These are phyloP conservation scores for Botryotinia narcissicola DNA, from an alignment of 2,329 filamentous ascomycete genomes.

Conservation along the genomic window DNA sequence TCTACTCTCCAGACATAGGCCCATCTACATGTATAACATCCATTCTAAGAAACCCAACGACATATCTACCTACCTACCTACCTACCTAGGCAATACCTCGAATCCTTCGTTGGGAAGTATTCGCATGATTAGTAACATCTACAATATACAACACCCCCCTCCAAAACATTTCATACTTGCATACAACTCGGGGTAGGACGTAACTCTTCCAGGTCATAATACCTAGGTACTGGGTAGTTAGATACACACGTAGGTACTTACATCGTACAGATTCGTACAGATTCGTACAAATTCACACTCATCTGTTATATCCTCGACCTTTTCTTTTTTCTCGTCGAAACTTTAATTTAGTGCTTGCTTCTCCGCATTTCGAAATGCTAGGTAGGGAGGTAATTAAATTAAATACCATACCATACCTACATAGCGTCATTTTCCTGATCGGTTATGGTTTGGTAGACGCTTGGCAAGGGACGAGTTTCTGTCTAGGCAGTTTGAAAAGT, in stretches of 20 bases:
- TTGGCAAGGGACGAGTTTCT: not conserved
- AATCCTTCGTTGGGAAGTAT: not conserved
- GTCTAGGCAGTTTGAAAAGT: not conserved
- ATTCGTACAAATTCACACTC: not conserved
- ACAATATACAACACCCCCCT: not conserved
- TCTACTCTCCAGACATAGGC: not conserved
- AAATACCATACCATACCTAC: not conserved
- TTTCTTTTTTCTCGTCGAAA: not conserved
- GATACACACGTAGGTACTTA: not conserved
- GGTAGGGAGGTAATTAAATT: not conserved
- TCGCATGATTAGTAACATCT: not conserved
- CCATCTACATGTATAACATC: not conserved
- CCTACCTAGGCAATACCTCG: not conserved
- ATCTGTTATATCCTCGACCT: not conserved
- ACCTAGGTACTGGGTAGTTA: not conserved
- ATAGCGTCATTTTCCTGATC: not conserved
- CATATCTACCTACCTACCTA: not conserved
- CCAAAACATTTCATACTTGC: not conserved
- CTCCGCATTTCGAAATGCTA: slow-evolving; percentile 12
- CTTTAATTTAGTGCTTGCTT: not conserved
- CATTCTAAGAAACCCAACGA: not conserved
- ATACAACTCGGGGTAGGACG: not conserved
- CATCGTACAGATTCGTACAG: not conserved
- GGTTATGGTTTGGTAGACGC: not conserved
- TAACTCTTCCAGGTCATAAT: not conserved